Evolutionary conservation across 2,329 filamentous ascomycete species (phyloP).

Genomic region (Fusarium robinianum): DNA sequence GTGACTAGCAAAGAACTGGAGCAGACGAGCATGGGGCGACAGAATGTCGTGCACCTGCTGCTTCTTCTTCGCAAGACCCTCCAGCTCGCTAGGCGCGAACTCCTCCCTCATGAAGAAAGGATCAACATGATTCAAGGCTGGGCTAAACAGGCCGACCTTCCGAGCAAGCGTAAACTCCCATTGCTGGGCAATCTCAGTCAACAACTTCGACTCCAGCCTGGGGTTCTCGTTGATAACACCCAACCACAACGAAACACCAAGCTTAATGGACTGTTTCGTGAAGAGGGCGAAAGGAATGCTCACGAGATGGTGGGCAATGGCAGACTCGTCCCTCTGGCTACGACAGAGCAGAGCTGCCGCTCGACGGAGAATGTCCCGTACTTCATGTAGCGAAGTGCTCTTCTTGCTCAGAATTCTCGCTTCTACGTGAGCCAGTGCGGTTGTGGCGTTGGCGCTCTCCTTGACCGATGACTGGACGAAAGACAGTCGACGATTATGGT

Average conservation of each 20-base stretch:
- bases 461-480: constrained; percentile 56
- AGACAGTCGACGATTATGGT: constrained; percentile 56
- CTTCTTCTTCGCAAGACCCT: constrained; percentile 72
- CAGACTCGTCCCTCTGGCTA: constrained; percentile 72
- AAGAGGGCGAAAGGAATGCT: constrained; percentile 92
- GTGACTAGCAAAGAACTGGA: constrained; percentile 91
- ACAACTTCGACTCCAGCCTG: constrained; percentile 79
- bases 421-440: constrained; percentile 74
- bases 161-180: constrained; percentile 86
- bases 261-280: constrained; percentile 91
- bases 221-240: constrained; percentile 97
- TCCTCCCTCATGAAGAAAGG: constrained; percentile 92
- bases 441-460: constrained; percentile 63
- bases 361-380: constrained; percentile 80
- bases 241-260: constrained; percentile 94
- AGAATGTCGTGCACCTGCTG: constrained; percentile 81
- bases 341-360: constrained; percentile 87
- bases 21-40: constrained; percentile 80
- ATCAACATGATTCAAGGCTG: constrained; percentile 72
- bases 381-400: constrained; percentile 70
- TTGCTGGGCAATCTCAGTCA: constrained; percentile 85
- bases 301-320: constrained; percentile 85
- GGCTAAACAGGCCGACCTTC: constrained; percentile 80
- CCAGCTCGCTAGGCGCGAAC: constrained; percentile 87
- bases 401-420: constrained; percentile 70